These are phyloP conservation scores for Pythium utonaiense DNA, from an alignment of 352 stramenopile genomes.

Conservation along the genomic window DNA sequence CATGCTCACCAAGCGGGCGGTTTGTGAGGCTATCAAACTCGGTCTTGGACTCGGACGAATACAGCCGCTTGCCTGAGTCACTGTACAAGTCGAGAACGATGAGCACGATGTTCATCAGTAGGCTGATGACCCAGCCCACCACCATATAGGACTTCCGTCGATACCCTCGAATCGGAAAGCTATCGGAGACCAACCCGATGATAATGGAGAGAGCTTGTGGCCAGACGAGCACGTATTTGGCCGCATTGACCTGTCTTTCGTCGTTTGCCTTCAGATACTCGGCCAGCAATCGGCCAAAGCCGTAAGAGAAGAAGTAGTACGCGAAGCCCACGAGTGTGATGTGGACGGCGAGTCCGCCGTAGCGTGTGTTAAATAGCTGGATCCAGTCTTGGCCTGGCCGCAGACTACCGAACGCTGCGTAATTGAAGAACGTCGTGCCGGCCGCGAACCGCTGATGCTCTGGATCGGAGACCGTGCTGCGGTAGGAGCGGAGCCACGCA, in stretches of 20 bases:
- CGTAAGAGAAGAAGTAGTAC: constrained; percentile 20
- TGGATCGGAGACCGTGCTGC: no score
- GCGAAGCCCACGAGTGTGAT: constrained; percentile 10
- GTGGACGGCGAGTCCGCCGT: constrained; percentile 20
- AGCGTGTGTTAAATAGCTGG: constrained; percentile 7
- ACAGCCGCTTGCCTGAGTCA: not conserved
- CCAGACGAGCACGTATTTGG: constrained; percentile 35
- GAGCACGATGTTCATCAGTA: constrained; percentile 10
- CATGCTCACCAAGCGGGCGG: not conserved
- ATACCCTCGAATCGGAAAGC: constrained; percentile 51
- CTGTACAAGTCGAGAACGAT: constrained; percentile 11
- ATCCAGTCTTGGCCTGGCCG: constrained; percentile 17
- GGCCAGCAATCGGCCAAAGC: constrained; percentile 11
- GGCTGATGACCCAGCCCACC: constrained; percentile 31
- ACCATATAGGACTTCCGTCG: constrained; percentile 80
- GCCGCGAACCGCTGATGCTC: constrained; percentile 20
- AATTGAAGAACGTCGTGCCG: constrained; percentile 42
- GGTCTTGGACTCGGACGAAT: not conserved
- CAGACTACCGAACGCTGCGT: constrained; percentile 38
- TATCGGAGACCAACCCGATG: constrained; percentile 71
- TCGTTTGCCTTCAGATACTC: constrained; percentile 15
- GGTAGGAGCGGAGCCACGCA: no score
- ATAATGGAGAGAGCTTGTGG: constrained; percentile 63
- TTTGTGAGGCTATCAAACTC: not conserved
- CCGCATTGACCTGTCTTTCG: constrained; percentile 13